phyloP scores from a whole-genome alignment of 2,329 filamentous ascomycete species.

The Aspergillus sergii region DNA sequence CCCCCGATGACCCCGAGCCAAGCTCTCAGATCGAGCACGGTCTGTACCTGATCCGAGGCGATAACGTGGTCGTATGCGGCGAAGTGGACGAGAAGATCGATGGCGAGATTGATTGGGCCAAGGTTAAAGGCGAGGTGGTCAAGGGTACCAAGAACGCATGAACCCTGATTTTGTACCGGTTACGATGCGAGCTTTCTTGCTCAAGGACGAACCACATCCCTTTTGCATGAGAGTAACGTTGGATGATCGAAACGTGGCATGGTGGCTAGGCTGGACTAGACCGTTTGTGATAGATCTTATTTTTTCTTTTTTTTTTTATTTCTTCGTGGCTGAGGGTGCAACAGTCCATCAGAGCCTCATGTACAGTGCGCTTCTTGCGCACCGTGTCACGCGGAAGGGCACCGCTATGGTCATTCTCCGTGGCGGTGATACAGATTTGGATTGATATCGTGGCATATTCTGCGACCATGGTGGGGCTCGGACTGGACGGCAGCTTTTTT shows the following conservation, averaged over 20 bases:
- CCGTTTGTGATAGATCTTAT: slow-evolving; percentile 1
- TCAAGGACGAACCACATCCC: neutral
- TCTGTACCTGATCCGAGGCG: slow-evolving; percentile 87
- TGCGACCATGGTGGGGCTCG: neutral
- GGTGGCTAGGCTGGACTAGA: neutral
- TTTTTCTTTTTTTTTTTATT: neutral
- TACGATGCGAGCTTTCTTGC: neutral
- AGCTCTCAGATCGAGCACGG: slow-evolving; percentile 82
- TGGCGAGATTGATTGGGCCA: slow-evolving; percentile 85
- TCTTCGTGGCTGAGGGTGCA: neutral
- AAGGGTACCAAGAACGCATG: slow-evolving; percentile 78
- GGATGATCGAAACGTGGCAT: slow-evolving; percentile 6
- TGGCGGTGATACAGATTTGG: neutral
- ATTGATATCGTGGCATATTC: neutral
- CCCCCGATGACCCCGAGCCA: slow-evolving; percentile 77
- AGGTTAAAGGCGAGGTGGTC: slow-evolving; percentile 83
- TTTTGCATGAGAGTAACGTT: neutral
- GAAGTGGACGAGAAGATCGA: slow-evolving; percentile 89
- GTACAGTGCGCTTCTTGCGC: neutral
- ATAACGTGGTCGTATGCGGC: slow-evolving; percentile 90
- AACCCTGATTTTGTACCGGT: slow-evolving; percentile 20
- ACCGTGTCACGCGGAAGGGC: neutral
- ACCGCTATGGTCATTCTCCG: neutral
- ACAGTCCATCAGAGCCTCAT: neutral
- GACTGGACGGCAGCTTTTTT: slow-evolving; percentile 1